Evolutionary conservation across 805 yeast genomes (phyloP).

Genomic region (Starmerella davenportii): DNA sequence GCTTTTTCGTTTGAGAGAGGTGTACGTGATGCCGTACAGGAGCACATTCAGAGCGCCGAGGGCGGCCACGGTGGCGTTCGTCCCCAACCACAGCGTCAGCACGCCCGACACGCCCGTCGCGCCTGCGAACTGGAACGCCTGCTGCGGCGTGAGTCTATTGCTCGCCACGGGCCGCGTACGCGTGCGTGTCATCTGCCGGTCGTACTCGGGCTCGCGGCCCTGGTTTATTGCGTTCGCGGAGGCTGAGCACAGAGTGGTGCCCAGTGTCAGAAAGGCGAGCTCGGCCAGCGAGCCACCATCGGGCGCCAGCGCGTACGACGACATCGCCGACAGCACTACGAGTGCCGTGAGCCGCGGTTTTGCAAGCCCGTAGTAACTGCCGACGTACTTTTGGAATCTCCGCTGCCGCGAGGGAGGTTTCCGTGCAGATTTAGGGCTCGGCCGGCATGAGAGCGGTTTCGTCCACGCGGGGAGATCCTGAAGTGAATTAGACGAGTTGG

Average conservation of each 20-base stretch:
- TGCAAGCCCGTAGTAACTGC: slow-evolving; percentile 50
- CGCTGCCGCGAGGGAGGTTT: slow-evolving; percentile 1
- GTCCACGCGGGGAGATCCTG: slow-evolving; percentile 12
- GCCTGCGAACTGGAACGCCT: slow-evolving; percentile 71
- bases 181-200: slow-evolving; percentile 73
- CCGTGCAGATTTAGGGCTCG: background rate
- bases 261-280: slow-evolving; percentile 54
- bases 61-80: slow-evolving; percentile 65
- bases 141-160: slow-evolving; percentile 53
- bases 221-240: slow-evolving; percentile 93
- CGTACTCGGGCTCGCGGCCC: slow-evolving; percentile 90
- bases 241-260: slow-evolving; percentile 77
- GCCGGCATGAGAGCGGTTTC: slow-evolving; percentile 13
- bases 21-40: slow-evolving; percentile 77
- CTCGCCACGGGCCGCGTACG: slow-evolving; percentile 77
- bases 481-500: background rate
- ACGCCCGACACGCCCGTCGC: slow-evolving; percentile 56
- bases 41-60: slow-evolving; percentile 69
- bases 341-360: slow-evolving; percentile 78
- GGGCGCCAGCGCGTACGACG: slow-evolving; percentile 87
- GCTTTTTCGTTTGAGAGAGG: slow-evolving; percentile 69
- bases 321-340: slow-evolving; percentile 79
- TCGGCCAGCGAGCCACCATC: slow-evolving; percentile 54
- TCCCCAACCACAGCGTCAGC: slow-evolving; percentile 52
- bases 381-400: slow-evolving; percentile 2